Evolutionary conservation across 177 flowering plant species (phyloP).

Genomic region (Vitis hybrid): DNA sequence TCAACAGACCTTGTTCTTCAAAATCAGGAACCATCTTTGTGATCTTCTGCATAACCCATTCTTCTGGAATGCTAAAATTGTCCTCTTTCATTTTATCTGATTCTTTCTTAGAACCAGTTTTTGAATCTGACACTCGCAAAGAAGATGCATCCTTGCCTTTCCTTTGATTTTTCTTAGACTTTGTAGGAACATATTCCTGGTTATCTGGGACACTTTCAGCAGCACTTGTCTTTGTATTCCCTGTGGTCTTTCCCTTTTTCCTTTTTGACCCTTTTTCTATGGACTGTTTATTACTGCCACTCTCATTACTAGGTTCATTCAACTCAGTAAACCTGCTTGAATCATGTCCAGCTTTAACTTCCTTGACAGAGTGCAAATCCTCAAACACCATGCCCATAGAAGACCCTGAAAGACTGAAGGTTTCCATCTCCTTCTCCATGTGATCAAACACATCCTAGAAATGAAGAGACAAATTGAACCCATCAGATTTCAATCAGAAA

Average conservation of each 20-base stretch:
- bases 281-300: conserved; percentile 38
- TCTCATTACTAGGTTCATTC: conserved; percentile 49
- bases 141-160: conserved; percentile 62
- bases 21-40: conserved; percentile 62
- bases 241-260: conserved; percentile 76
- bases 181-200: conserved; percentile 51
- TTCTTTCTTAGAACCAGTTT: conserved; percentile 52
- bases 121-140: conserved; percentile 51
- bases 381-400: conserved; percentile 25
- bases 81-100: conserved; percentile 45
- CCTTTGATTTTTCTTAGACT: conserved; percentile 76
- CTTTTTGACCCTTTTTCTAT: conserved; percentile 73
- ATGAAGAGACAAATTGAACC: conserved; percentile 11
- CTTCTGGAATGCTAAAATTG: conserved; percentile 50
- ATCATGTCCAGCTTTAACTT: conserved; percentile 46
- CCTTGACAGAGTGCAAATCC: conserved; percentile 28
- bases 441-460: conserved; percentile 62
- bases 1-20: conserved; percentile 71
- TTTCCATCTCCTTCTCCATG: conserved; percentile 70
- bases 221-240: conserved; percentile 38
- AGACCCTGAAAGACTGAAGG: conserved; percentile 34
- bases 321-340: conserved; percentile 32
- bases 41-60: conserved; percentile 72
- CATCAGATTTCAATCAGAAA: conserved; percentile 19
- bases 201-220: conserved; percentile 49